These are phyloP conservation scores for Fusarium zealandicum DNA, from an alignment of 2,329 filamentous ascomycete genomes.

Conservation along the genomic window DNA sequence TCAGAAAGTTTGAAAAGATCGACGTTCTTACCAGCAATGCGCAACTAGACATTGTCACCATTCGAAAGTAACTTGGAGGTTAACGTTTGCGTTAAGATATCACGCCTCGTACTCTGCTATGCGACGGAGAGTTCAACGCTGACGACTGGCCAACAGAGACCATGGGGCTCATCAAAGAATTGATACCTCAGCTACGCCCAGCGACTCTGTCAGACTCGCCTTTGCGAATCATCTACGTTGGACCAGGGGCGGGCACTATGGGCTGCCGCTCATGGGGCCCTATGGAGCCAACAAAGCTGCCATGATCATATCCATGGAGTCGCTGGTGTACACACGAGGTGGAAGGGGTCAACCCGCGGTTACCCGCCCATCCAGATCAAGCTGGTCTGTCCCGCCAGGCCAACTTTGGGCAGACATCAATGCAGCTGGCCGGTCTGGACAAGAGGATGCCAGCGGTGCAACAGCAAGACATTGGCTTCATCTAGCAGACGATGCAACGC, in stretches of 20 bases:
- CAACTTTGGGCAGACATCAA: slow-evolving; percentile 23
- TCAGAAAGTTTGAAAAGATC: slow-evolving; percentile 26
- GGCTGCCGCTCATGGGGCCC: slow-evolving; percentile 12
- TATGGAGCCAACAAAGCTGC: slow-evolving; percentile 35
- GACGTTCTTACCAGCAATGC: slow-evolving; percentile 26
- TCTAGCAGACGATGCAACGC: slow-evolving; percentile 22
- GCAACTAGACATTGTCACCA: slow-evolving; percentile 11
- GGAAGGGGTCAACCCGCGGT: slow-evolving; percentile 10
- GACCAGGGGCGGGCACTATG: slow-evolving; percentile 14
- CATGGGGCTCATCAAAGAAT: slow-evolving; percentile 20
- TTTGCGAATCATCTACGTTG: slow-evolving; percentile 12
- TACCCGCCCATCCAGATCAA: slow-evolving; percentile 15
- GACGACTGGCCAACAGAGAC: slow-evolving; percentile 8
- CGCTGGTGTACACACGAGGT: slow-evolving; percentile 10
- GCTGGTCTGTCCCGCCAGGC: slow-evolving; percentile 15
- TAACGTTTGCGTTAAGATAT: slow-evolving; percentile 19
- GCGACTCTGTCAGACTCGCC: slow-evolving; percentile 10
- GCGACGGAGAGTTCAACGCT: slow-evolving; percentile 15
- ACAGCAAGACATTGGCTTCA: slow-evolving; percentile 11
- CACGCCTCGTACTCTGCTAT: background rate
- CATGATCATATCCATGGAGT: slow-evolving; percentile 16
- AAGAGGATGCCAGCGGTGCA: slow-evolving; percentile 29
- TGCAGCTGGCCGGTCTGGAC: slow-evolving; percentile 22
- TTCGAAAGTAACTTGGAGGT: slow-evolving; percentile 21
- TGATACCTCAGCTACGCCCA: slow-evolving; percentile 20